Base-by-base conservation (phyloP, 2,329 filamentous ascomycete species). In the Xylariomycetidae sp. region DNA sequence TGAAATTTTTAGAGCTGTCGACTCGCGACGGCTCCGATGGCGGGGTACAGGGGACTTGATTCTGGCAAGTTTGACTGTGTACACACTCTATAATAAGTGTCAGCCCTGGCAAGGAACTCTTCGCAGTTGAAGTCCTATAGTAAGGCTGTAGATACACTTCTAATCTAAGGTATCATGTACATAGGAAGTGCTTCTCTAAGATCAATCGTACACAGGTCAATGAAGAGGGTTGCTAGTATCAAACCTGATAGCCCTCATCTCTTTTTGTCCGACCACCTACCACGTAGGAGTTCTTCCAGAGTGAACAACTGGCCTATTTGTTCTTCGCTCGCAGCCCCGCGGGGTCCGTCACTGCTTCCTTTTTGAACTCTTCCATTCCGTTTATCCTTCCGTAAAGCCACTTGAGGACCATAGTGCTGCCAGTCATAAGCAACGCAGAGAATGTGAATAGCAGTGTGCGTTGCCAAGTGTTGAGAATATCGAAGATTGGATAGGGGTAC, bases 401-500 rank as follows among this genome's bases (percentile, higher is more conserved):
- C 54, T 87, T 82, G 42, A 94, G 61, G 8, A 68, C 60, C 15
- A 75, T 63, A 0, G 85, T 89, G 44, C 79, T 86, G 3, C 67
- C 56, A 2, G 83, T 80, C 76, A 93, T 89, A 12, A 85, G 59
- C 1, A 72, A 51, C 1, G 85, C 87, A 25, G 84, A 83, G 13
- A 74, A 62, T 1, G 68, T 68, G 47, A 93, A 94, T 8, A 94
- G 64, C 1, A 74, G 60, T 7, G 79, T 63, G 14, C 89, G 74
- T 51, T 87, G 79, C 30, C 64, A 54, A 0, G 77, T 82, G 31
- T 67, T 70, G 25, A 93, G 63, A 27, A 84, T 55, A 7, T 68
- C 79, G 43, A 95, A 90, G 17, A 95, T 71, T 1, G 89, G 88
- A 57, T 95, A 95, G 0, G 88, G 87, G 48, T 94, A 93, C 67